phyloP scores from a whole-genome alignment of 129 eudicot species.

The Escallonia herrerae region DNA sequence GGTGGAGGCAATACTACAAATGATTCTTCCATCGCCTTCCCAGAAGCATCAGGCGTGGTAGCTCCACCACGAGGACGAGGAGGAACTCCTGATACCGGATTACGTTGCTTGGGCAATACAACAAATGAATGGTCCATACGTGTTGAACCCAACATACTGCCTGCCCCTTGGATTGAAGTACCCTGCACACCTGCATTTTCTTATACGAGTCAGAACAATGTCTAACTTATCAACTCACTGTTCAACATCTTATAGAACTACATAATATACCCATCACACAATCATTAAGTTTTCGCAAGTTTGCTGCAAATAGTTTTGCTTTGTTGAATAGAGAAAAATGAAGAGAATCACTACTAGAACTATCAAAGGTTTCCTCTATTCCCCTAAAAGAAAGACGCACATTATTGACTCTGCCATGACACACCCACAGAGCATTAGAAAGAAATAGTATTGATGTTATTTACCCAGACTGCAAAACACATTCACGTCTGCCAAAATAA shows the following conservation, averaged over 20 bases:
- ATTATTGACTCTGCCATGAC: not conserved
- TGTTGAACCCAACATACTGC: slow-evolving; percentile 67
- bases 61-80: slow-evolving; percentile 79
- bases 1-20: slow-evolving; percentile 97
- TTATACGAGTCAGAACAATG: slow-evolving; percentile 2
- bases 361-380: not conserved
- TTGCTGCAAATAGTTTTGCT: too few relatives aligned
- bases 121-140: slow-evolving; percentile 90
- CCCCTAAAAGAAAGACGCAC: not conserved
- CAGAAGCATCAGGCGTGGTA: slow-evolving; percentile 39
- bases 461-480: not conserved
- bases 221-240: not conserved
- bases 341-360: too few relatives aligned
- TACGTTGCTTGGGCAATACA: slow-evolving; percentile 82
- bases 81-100: slow-evolving; percentile 57
- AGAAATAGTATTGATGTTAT: not conserved
- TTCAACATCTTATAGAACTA: not conserved
- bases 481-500: not conserved
- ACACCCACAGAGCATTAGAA: not conserved
- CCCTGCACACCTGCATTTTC: slow-evolving; percentile 63
- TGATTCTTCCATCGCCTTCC: slow-evolving; percentile 88
- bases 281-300: too few relatives aligned
- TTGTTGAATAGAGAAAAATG: too few relatives aligned
- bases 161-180: slow-evolving; percentile 67
- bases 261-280: not conserved